phyloP scores from a whole-genome alignment of 179 eudicot species.

The Heliamphora pulchella region DNA sequence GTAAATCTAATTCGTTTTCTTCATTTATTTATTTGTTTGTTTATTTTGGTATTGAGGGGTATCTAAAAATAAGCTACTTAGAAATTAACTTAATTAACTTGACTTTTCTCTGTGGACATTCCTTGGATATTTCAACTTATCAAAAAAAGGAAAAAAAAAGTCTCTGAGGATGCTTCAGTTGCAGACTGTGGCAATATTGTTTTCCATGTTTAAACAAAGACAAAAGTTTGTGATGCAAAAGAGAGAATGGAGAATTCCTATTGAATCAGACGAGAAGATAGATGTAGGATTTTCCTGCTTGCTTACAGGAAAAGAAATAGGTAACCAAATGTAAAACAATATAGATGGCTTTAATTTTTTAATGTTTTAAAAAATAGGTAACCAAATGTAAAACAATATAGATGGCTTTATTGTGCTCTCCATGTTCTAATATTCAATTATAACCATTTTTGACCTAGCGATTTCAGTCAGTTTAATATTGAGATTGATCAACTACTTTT shows the following conservation, averaged over 20 bases:
- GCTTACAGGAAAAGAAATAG: constrained; percentile 46
- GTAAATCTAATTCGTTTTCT: constrained; percentile 20
- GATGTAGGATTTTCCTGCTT: constrained; percentile 65
- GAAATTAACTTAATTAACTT: background rate
- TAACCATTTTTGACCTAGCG: background rate
- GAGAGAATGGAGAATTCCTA: constrained; percentile 32
- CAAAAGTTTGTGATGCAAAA: constrained; percentile 33
- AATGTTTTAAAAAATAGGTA: constrained; percentile 31
- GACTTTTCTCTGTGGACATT: background rate
- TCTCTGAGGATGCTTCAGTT: background rate
- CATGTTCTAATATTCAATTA: background rate
- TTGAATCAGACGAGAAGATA: constrained; percentile 65
- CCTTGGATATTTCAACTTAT: background rate
- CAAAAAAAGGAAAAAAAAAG: background rate
- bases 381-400: background rate
- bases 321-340: constrained; percentile 21
- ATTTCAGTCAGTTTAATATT: background rate
- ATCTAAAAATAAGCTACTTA: background rate
- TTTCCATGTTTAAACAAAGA: constrained; percentile 17
- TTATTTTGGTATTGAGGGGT: background rate
- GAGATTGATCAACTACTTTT: too few relatives aligned
- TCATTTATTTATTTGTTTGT: background rate
- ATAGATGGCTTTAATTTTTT: background rate
- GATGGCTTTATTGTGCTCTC: background rate
- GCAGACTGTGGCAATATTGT: constrained; percentile 4